Evolutionary conservation across 345 rosid species (phyloP).

Genomic region (Diplotaxis tenuifolia): DNA sequence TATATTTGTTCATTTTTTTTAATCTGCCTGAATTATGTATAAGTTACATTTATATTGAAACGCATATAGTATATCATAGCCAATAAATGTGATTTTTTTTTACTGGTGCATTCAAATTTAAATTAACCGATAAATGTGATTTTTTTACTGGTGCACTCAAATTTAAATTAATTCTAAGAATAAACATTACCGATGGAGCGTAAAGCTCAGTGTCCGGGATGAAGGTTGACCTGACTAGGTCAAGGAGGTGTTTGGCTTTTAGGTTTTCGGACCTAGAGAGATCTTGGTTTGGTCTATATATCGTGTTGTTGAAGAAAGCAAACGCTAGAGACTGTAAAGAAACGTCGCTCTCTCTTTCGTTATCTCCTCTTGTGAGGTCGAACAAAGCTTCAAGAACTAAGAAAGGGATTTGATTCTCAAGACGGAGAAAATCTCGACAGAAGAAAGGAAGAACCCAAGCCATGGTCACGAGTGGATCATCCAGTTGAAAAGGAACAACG

Average conservation of each 20-base stretch:
- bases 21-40: no score
- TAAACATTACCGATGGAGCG: background rate
- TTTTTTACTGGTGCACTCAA: no score
- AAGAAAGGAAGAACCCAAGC: constrained; percentile 68
- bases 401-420: constrained; percentile 64
- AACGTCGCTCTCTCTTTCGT: constrained; percentile 31
- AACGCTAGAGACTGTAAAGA: constrained; percentile 52
- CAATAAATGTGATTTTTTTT: no score
- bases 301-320: constrained; percentile 55
- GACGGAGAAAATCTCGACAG: constrained; percentile 50
- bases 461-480: constrained; percentile 74
- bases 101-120: no score
- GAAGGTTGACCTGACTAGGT: constrained; percentile 54
- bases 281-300: constrained; percentile 42
- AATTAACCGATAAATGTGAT: no score
- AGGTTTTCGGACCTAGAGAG: constrained; percentile 35
- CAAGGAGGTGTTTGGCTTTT: constrained; percentile 59
- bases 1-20: no score
- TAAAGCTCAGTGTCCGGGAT: constrained; percentile 36
- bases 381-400: constrained; percentile 60
- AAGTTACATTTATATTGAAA: no score
- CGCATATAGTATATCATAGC: no score
- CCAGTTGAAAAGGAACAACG: constrained; percentile 39
- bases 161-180: no score
- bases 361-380: constrained; percentile 41